Conservation (phyloP, 352 stramenopile genomes). For the Pythium plurisporium region DNA sequence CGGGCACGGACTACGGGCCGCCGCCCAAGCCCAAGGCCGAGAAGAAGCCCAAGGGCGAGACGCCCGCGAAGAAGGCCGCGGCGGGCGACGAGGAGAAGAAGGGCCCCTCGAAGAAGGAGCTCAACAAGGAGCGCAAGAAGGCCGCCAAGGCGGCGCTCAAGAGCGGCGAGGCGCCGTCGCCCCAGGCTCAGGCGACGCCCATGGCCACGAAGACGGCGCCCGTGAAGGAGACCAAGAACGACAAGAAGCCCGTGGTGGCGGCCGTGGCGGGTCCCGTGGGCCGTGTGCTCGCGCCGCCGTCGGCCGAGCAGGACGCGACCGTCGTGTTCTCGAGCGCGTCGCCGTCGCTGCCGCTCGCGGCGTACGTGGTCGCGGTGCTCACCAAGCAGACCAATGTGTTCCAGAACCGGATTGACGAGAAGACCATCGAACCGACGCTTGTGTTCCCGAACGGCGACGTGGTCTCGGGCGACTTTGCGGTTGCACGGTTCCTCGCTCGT, state of each 20-base stretch:
- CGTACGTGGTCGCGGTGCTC: slow-evolving; percentile 62
- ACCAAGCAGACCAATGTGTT: slow-evolving; percentile 48
- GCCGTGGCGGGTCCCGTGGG: slow-evolving; percentile 19
- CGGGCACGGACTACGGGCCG: slow-evolving; percentile 64
- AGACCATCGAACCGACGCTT: slow-evolving; percentile 64
- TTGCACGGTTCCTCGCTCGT: slow-evolving; percentile 60
- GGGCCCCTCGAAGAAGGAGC: slow-evolving; percentile 86
- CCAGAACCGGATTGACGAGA: slow-evolving; percentile 41
- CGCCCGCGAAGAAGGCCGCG: neutral
- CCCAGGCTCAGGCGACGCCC: slow-evolving; percentile 2
- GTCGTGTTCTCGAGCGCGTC: slow-evolving; percentile 61
- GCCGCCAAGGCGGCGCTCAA: slow-evolving; percentile 73
- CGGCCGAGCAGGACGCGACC: slow-evolving; percentile 40
- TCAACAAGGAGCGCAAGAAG: slow-evolving; percentile 89
- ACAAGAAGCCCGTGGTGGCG: neutral
- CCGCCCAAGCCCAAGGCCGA: slow-evolving; percentile 62
- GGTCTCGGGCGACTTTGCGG: slow-evolving; percentile 76
- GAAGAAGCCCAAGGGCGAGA: slow-evolving; percentile 37
- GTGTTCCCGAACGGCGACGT: slow-evolving; percentile 43
- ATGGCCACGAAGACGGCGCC: neutral
- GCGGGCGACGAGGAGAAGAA: slow-evolving; percentile 43
- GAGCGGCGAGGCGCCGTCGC: slow-evolving; percentile 26
- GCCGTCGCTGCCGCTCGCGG: slow-evolving; percentile 47
- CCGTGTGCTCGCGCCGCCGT: slow-evolving; percentile 40
- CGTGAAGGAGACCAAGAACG: neutral